Evolutionary conservation across 208 protist genomes (phyloP).

Genomic region (Wallacemonas sp.): DNA sequence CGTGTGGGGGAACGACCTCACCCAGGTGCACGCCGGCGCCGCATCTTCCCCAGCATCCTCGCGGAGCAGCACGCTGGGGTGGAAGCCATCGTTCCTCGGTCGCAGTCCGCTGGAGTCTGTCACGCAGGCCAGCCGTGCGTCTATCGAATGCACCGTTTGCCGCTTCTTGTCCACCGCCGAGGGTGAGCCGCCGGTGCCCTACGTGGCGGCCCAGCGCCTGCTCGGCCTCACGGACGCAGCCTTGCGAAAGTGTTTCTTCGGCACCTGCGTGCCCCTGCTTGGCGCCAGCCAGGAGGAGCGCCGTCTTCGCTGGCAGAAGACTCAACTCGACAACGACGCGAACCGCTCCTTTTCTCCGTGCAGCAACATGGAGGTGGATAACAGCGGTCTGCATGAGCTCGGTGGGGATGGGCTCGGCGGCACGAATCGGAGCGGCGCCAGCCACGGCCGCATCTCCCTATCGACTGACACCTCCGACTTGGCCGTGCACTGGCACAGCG

Average conservation of each 20-base stretch:
- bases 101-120: constrained; percentile 8
- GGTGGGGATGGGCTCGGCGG: constrained; percentile 10
- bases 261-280: constrained; percentile 38
- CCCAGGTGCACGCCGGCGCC: background rate
- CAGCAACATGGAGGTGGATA: constrained; percentile 26
- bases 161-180: constrained; percentile 22
- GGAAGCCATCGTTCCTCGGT: background rate
- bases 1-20: constrained; percentile 1
- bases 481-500: constrained; percentile 2
- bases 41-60: background rate
- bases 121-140: constrained; percentile 16
- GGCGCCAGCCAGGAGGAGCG: constrained; percentile 27
- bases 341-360: constrained; percentile 14
- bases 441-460: background rate
- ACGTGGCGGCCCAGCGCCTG: constrained; percentile 27
- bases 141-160: constrained; percentile 5
- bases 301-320: constrained; percentile 27
- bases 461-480: constrained; percentile 3
- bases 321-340: background rate
- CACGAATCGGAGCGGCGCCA: background rate
- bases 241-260: constrained; percentile 47
- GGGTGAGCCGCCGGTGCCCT: constrained; percentile 6
- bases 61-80: constrained; percentile 9
- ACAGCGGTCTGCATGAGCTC: constrained; percentile 30
- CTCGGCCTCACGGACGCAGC: constrained; percentile 23